Percentiles rank a stretch among this genome's conserved stretches.
These are phyloP conservation scores for Xylaria acuta DNA, from an alignment of 495 filamentous ascomycete species.

Conservation along the genomic window DNA sequence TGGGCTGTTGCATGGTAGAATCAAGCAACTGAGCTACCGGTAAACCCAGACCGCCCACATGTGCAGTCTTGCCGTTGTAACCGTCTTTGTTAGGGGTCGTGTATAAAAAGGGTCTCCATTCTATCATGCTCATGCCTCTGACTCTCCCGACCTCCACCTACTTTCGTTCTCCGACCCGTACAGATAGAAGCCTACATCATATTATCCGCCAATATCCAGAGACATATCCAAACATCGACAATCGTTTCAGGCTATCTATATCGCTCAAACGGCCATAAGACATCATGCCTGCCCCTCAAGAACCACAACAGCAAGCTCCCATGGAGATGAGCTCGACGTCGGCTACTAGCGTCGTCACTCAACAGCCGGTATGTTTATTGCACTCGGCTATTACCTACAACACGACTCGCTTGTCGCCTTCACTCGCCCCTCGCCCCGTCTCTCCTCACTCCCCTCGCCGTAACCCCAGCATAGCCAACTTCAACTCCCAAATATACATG, in stretches of 20 bases:
- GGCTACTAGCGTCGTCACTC: slow-evolving; percentile 34
- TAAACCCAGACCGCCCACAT: neutral
- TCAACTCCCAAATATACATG: neutral
- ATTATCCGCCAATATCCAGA: neutral
- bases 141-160: neutral
- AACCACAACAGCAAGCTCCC: slow-evolving; percentile 43
- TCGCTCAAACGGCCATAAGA: slow-evolving; percentile 8
- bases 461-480: neutral
- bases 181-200: no score
- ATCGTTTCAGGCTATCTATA: slow-evolving; percentile 15
- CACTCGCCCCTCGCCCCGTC: neutral
- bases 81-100: neutral
- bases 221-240: neutral
- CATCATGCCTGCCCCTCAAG: slow-evolving; percentile 39
- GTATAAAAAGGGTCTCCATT: slow-evolving; percentile 9
- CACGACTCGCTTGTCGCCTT: neutral
- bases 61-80: neutral
- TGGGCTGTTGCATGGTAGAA: slow-evolving; percentile 7
- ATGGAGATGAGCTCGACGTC: slow-evolving; percentile 41
- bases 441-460: neutral
- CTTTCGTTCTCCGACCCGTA: neutral
- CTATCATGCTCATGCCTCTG: neutral
- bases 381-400: neutral
- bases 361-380: slow-evolving; percentile 39
- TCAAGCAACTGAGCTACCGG: neutral